These are phyloP conservation scores for Dryas drummondii DNA, from an alignment of 306 rosid species.

Conservation along the genomic window DNA sequence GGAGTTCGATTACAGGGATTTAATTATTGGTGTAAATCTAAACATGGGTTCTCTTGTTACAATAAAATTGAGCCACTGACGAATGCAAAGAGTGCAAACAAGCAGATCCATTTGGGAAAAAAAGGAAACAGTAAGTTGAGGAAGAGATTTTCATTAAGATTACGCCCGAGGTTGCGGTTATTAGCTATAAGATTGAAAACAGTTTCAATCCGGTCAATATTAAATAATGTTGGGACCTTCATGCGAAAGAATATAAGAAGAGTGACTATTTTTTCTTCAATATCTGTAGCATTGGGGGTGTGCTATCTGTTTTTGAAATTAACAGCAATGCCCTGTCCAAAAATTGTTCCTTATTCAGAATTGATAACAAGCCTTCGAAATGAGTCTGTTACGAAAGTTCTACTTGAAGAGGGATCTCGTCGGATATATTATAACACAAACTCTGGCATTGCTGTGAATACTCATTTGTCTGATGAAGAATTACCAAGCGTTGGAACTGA, in stretches of 20 bases:
- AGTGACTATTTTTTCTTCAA: conserved; percentile 52
- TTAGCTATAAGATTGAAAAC: conserved; percentile 55
- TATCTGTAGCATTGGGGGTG: conserved; percentile 59
- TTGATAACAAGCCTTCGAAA: conserved; percentile 58
- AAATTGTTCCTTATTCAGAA: conserved; percentile 81
- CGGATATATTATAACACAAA: conserved; percentile 59
- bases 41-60: conserved; percentile 43
- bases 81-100: conserved; percentile 47
- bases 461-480: conserved; percentile 42
- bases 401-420: conserved; percentile 93
- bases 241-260: conserved; percentile 58
- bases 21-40: conserved; percentile 40
- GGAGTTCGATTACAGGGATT: conserved; percentile 38
- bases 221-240: conserved; percentile 48
- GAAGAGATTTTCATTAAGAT: conserved; percentile 68
- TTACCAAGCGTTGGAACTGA: conserved; percentile 33
- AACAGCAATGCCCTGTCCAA: conserved; percentile 60
- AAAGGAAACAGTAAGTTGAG: conserved; percentile 37
- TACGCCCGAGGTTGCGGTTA: conserved; percentile 75
- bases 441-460: conserved; percentile 21
- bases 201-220: conserved; percentile 51
- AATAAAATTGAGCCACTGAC: conserved; percentile 44
- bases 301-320: conserved; percentile 69
- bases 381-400: conserved; percentile 61
- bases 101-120: conserved; percentile 43